phyloP scores from a whole-genome alignment of 495 filamentous ascomycete genomes.

The Pyrenula massariospora region DNA sequence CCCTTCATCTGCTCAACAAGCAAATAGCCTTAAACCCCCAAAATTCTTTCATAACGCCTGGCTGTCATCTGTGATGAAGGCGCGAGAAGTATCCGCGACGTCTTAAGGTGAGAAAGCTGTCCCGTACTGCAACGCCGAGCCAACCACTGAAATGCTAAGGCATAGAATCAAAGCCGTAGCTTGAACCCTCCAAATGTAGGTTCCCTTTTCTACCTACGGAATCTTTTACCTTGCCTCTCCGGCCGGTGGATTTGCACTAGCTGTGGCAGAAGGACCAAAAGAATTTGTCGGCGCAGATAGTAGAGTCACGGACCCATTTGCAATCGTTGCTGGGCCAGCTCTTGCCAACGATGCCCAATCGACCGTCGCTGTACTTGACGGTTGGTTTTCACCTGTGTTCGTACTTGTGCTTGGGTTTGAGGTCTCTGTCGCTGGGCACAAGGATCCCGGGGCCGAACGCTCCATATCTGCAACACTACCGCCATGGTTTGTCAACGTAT shows the following conservation, averaged over 20 bases:
- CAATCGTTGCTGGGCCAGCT: background rate
- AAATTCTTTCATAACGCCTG: background rate
- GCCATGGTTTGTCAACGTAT: conserved; percentile 23
- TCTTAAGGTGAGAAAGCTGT: too few relatives aligned
- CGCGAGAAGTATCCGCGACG: too few relatives aligned
- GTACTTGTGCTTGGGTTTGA: background rate
- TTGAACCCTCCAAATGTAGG: too few relatives aligned
- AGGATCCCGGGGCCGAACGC: background rate
- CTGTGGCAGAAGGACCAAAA: background rate
- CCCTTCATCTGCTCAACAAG: background rate
- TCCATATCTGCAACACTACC: background rate
- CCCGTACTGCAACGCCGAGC: background rate
- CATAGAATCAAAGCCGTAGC: too few relatives aligned
- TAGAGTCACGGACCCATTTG: background rate
- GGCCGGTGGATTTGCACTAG: background rate
- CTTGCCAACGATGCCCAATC: background rate
- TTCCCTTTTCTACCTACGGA: too few relatives aligned
- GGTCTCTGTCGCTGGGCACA: background rate
- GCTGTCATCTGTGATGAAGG: background rate
- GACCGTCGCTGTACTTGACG: background rate
- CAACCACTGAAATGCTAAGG: background rate
- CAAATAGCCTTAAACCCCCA: background rate
- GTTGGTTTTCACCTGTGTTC: background rate
- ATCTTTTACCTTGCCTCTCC: background rate
- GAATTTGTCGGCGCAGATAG: background rate